Conservation (phyloP, 2,329 filamentous ascomycete genomes). For the Aspergillus quadrilineatus region DNA sequence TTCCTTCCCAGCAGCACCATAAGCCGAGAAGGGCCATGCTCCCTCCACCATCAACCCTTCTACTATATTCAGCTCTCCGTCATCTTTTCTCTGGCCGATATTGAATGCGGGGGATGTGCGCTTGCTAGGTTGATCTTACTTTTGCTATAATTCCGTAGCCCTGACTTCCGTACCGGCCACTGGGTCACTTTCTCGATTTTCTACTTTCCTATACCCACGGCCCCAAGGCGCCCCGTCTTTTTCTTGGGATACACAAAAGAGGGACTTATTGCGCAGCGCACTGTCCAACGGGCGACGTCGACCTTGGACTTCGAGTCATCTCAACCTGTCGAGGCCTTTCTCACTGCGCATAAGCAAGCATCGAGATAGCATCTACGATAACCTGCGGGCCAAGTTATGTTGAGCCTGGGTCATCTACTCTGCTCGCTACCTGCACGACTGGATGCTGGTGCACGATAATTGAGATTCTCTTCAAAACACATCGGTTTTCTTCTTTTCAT, state of each 20-base stretch:
- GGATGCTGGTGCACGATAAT: constrained; percentile 16
- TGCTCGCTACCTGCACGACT: constrained; percentile 27
- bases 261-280: constrained; percentile 7
- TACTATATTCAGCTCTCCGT: constrained; percentile 25
- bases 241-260: constrained; percentile 3
- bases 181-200: not conserved
- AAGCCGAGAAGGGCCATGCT: constrained; percentile 26
- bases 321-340: not conserved
- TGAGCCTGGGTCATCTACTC: constrained; percentile 21
- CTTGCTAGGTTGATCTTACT: constrained; percentile 15
- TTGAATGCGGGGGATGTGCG: constrained; percentile 22
- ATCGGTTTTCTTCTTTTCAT: constrained; percentile 2
- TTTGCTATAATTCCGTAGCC: constrained; percentile 16
- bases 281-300: constrained; percentile 16
- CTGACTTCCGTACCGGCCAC: constrained; percentile 5
- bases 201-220: not conserved
- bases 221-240: not conserved
- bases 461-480: not conserved
- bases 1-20: constrained; percentile 20
- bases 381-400: constrained; percentile 30
- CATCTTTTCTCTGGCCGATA: constrained; percentile 6
- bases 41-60: constrained; percentile 17
- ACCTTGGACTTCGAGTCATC: constrained; percentile 4
- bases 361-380: not conserved
- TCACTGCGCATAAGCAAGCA: not conserved